Base-by-base conservation (phyloP, 1,139 yeast species). In the Wickerhamomyces sp. region DNA sequence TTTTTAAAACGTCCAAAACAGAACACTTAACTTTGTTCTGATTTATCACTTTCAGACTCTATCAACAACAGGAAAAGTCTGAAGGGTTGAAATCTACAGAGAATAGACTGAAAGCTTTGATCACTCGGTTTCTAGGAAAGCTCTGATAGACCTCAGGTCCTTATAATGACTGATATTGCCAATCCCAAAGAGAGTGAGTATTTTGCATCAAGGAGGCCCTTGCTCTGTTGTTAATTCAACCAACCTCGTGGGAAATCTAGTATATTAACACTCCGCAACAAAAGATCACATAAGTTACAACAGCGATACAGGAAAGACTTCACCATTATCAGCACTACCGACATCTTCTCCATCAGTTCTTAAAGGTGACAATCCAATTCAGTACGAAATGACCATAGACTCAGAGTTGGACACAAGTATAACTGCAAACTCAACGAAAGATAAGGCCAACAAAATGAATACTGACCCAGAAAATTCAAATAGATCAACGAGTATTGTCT, bases 241-340 rank as follows among this genome's bases (percentile, higher is more conserved):
- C 15, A 15, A 9, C 40, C n/a, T 41, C 31, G 13, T 32, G n/a
- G 10, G 26, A 26, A n/a, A 7, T 11, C 26, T 26, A 11, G 32
- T 29, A 33, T 30, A 39, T 34, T 29, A 33, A 41, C 41, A 33
- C 34, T 15, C 5, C 14, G 26, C 32, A 10, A 37, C 7, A 13
- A 32, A 42, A 23, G 45, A 39, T 34, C 36, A 36, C 31, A 39
- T 34, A 23, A 39, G 30, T 39, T 34, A 42, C 13, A 27, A 41
- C 26, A 45, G 50, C 31, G 59, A 56, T 18, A 45, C 53, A n/a
- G 57, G 57, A 3, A 55, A 54, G 42, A 56, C 59, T 10, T 57
- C 59, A 3, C 59, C 60, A 9, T 44, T 57, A n/a, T 53, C 60
- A 23, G 53, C 49, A 18, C 48, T 57, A 15, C 46, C 52, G 44